Evolutionary conservation across 805 yeast genomes (phyloP), one percentile per base, ranked within the genome.

Genomic region (Monosporozyma aerobia): DNA sequence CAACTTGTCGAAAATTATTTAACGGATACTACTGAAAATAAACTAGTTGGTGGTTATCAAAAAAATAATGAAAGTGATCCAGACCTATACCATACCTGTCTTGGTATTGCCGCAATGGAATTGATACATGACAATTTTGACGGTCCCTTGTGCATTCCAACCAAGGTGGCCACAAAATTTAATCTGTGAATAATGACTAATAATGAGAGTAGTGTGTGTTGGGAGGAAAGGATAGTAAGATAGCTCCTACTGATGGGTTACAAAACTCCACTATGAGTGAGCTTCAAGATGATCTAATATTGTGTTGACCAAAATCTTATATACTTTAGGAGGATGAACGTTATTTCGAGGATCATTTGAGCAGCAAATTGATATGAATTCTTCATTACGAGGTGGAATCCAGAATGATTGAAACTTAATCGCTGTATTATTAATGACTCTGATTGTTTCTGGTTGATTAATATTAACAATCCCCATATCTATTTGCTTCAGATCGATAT

Each of bases 11-110:
- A 60, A 2, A 56, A 63, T 3, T 88, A 75, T 59, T 65, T 89
- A 22, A 56, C 84, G 11, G 57, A 69, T 0, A 64, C 69, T 19
- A 83, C 90, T 0, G 95, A 87, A 61, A 79, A 83, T 62, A 55
- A 53, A 0, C 47, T 84, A 2, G 60, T 83, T 50, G 97, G 97
- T 0, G 97, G 97, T 0, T 87, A 89, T 64, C 77, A 77, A 10
- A 88, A 87, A 63, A 76, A 77, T n/a, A 77, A 77, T 44, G 81
- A 70, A 7, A 80, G 80, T 44, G 78, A 73, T 51, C 85, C 92
- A 0, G 95, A 86, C 63, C 83, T 90, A 1, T 74, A 80, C 48
- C 95, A 86, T 65, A 73, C 84, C 1, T 82, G 74, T 59, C 62
- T 85, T 14, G 88, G 83, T 0, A 59, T 85, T 7, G 81, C 85